Percentiles rank a stretch among this genome's conserved stretches.
Evolutionary conservation across 768 basidiomycete species (phyloP).

Genomic region (Mycena chlorophos): DNA sequence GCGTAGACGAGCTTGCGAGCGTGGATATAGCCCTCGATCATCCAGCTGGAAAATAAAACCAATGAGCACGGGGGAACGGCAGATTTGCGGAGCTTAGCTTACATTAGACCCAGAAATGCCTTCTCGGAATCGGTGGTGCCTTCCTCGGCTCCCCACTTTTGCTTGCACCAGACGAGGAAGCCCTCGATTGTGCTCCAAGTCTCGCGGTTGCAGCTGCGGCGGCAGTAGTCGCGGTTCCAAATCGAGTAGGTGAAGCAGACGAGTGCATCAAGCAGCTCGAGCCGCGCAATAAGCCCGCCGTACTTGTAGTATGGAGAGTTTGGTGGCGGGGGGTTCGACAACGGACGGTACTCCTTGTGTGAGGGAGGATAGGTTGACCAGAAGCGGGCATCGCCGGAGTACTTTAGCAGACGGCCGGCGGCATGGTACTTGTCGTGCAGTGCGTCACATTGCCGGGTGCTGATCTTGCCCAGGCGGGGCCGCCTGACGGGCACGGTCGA

Average conservation of each 20-base stretch:
- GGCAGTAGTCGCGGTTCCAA: conserved; percentile 73
- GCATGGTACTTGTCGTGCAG: conserved; percentile 71
- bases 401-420: conserved; percentile 75
- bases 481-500: conserved; percentile 61
- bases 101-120: conserved; percentile 82
- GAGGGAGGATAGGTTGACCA: conserved; percentile 69
- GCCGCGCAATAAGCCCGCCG: conserved; percentile 71
- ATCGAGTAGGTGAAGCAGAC: conserved; percentile 82
- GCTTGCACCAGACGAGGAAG: conserved; percentile 71
- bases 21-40: conserved; percentile 78
- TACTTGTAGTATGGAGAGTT: conserved; percentile 74
- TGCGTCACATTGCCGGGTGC: conserved; percentile 50
- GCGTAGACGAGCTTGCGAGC: conserved; percentile 49
- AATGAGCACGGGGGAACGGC: conserved; percentile 28
- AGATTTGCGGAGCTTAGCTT: conserved; percentile 37
- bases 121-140: conserved; percentile 51
- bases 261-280: conserved; percentile 80
- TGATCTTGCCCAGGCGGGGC: conserved; percentile 60
- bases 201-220: conserved; percentile 53
- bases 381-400: conserved; percentile 78
- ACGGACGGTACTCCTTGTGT: conserved; percentile 63
- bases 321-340: conserved; percentile 61
- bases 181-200: conserved; percentile 71
- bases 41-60: conserved; percentile 50
- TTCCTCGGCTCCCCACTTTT: conserved; percentile 61